phyloP scores from a whole-genome alignment of 108 stramenopile genomes.

The Conticribra weissflogii region DNA sequence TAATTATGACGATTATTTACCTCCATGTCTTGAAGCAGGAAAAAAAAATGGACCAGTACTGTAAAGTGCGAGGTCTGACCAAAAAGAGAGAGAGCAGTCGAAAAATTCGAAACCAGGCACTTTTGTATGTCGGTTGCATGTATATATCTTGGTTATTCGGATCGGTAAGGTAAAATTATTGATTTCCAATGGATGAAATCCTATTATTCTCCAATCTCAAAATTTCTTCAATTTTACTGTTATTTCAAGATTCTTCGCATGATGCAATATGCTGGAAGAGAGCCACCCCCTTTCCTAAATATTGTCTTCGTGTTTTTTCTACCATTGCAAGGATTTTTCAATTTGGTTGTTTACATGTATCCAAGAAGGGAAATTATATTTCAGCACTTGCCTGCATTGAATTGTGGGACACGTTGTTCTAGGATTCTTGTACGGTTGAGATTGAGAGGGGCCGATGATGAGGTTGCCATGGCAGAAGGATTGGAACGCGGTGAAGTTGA shows the following conservation, averaged over 20 bases:
- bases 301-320: constrained; percentile 26
- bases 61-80: neutral
- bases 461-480: too few species aligned
- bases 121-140: constrained; percentile 13
- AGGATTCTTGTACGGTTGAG: too few species aligned
- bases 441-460: too few species aligned
- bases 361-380: neutral
- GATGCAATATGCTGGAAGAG: constrained; percentile 11
- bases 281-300: neutral
- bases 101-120: constrained; percentile 22
- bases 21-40: constrained; percentile 17
- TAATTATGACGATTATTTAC: constrained; percentile 15
- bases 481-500: too few species aligned
- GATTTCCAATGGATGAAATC: neutral
- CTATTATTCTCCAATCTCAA: neutral
- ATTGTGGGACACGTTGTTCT: too few species aligned
- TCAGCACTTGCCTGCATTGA: neutral
- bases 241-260: constrained; percentile 9
- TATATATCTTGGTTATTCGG: constrained; percentile 24
- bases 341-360: constrained; percentile 10
- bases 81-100: constrained; percentile 6
- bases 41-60: constrained; percentile 4
- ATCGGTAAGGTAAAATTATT: constrained; percentile 5
- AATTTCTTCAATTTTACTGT: neutral
- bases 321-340: constrained; percentile 37